Percentiles rank a stretch among this genome's conserved stretches.
Evolutionary conservation across 345 rosid species (phyloP).

Genomic region (Citrus trifoliata): DNA sequence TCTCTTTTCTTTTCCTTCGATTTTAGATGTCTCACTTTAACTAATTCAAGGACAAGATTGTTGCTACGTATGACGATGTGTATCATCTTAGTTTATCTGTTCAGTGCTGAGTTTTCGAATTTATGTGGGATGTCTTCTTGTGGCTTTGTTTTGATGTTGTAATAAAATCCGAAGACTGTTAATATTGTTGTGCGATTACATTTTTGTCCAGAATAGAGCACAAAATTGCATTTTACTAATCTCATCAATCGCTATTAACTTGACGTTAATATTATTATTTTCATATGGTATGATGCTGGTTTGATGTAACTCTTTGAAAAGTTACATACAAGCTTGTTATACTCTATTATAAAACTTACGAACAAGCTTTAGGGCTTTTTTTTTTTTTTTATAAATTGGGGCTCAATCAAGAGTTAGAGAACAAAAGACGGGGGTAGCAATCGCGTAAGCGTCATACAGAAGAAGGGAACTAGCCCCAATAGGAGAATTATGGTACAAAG

Average conservation of each 20-base stretch:
- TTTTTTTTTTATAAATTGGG: neutral
- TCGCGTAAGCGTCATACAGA: too few species aligned
- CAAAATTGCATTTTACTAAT: constrained; percentile 3
- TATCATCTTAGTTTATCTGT: constrained; percentile 6
- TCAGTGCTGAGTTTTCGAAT: neutral
- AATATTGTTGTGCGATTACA: neutral
- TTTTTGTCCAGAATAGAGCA: neutral
- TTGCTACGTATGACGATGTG: constrained; percentile 4
- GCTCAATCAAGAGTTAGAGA: too few species aligned
- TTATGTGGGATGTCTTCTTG: constrained; percentile 21
- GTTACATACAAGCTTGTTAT: neutral
- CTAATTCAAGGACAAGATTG: constrained; percentile 19
- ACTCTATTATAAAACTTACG: neutral
- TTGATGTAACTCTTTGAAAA: neutral
- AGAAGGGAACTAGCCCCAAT: too few species aligned
- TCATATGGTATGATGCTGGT: neutral
- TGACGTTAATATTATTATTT: neutral
- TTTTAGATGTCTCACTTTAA: constrained; percentile 13
- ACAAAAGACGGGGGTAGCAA: too few species aligned
- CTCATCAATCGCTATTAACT: neutral
- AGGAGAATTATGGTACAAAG: too few species aligned
- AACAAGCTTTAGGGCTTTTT: neutral
- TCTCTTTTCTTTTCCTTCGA: neutral
- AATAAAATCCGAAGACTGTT: neutral
- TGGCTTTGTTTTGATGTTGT: constrained; percentile 9